A percentile compares a stretch with the other conserved stretches of the same genome.
Evolutionary conservation across 352 stramenopile genomes (phyloP).

Genomic region (Pythium plurisporium): DNA sequence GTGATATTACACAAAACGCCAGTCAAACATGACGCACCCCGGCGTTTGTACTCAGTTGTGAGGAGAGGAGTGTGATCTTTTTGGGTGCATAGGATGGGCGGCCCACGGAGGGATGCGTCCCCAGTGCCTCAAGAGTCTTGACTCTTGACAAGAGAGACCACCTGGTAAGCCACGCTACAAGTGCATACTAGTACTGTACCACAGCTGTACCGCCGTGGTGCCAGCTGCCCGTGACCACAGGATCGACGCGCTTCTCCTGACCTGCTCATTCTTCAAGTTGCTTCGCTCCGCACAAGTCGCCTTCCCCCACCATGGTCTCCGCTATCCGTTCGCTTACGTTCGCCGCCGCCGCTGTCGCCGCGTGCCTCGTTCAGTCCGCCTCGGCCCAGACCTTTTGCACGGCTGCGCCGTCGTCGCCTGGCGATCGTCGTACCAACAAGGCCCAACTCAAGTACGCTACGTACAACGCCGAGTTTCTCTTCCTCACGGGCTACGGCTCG

Average conservation of each 20-base stretch:
- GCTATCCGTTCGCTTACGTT: constrained; percentile 19
- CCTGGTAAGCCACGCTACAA: too few relatives aligned
- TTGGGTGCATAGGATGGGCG: too few relatives aligned
- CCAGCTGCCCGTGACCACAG: too few relatives aligned
- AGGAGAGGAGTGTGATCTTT: too few relatives aligned
- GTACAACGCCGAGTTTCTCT: constrained; percentile 64
- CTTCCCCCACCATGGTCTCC: constrained; percentile 33
- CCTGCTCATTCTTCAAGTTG: constrained; percentile 27
- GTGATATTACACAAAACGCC: too few relatives aligned
- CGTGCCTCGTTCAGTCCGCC: constrained; percentile 13
- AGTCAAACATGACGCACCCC: too few relatives aligned
- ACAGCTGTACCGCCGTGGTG: neutral
- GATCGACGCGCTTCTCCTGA: neutral
- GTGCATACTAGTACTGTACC: neutral
- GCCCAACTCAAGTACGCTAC: constrained; percentile 58
- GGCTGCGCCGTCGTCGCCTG: constrained; percentile 31
- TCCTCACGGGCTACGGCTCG: constrained; percentile 35
- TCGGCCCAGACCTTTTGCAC: constrained; percentile 43
- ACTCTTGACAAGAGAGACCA: too few relatives aligned
- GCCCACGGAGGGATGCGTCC: too few relatives aligned
- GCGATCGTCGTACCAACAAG: constrained; percentile 42
- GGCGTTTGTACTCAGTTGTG: too few relatives aligned
- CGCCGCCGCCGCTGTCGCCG: constrained; percentile 2
- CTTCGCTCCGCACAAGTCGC: constrained; percentile 12
- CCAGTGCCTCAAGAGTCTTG: too few relatives aligned